Base-by-base conservation (phyloP, 352 stramenopile genomes). In the Phytophthora cactorum region DNA sequence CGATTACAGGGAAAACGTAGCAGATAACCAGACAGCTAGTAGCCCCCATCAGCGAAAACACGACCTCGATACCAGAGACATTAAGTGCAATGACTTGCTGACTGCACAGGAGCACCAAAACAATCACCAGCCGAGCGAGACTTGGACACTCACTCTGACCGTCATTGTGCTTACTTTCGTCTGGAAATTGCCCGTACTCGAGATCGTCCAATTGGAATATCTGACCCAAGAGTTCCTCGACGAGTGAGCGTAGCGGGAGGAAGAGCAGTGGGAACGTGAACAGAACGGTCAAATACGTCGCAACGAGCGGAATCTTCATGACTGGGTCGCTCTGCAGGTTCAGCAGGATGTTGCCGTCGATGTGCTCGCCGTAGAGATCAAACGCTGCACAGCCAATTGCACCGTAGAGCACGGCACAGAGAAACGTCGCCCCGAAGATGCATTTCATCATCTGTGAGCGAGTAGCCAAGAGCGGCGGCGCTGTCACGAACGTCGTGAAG, bases 261-360 rank as follows among this genome's bases (percentile, higher is more conserved):
- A 85, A 88, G n/a, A 82, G 72, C 53, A 88, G 29, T 1, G 79
- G 79, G 44, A 86, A 88, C 10, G 79, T 81, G 52, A 85, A 68
- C 28, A 83, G 43, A 11, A 85, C 66, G 17, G 71, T 82, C 28
- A 82, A 47, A 22, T 81, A 81, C 15, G 81, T 77, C 4, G 79
- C 77, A 4, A 84, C 51, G 3, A 83, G 64, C 36, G 77, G 72
- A 12, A 88, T 44, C 14, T 82, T 55, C 77, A 88, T 88, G 17
- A 59, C 55, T 6, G 62, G 50, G 29, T 88, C 77, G 15, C 56
- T 62, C 39, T 83, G 57, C 14, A 88, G 67, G 51, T 88, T 88
- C n/a, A 88, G 47, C 7, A 88, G 56, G 27, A 88, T 72, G 53
- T 88, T 88, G 50, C 74, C 77, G 46, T 82, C 74, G 31, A 77